Base-by-base conservation (phyloP, 139 green algal genomes). In the Bryopsis sp. region DNA sequence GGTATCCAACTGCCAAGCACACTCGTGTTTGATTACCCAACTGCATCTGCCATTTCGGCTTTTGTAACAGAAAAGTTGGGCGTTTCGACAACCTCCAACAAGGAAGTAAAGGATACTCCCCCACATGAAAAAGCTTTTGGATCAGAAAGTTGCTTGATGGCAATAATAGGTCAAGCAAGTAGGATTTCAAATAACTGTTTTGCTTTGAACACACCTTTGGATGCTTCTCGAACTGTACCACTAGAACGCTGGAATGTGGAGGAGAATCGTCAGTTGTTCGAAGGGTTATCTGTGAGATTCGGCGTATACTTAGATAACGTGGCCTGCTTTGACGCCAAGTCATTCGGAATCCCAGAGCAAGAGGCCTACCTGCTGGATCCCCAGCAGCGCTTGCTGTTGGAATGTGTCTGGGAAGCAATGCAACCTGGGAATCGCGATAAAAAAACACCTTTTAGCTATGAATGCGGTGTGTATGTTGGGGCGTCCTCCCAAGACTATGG, bases 1-100 rank as follows among this genome's bases (percentile, higher is more conserved):
- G 77, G 76, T 7, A 22, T 90, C 28, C 48, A 77, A 38, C 81
- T 95, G 54, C 86, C 90, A 3, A 63, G 58, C 36, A 96, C 90
- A 0, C 76, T 95, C 47, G 77, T 93, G 28, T 96, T 95, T 81
- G 90, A 96, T 75, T 95, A 92, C 78, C 90, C 90, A 32, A 80
- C 80, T 1, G 26, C 78, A 0, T 39, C 72, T 8, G 82, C 79
- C 26, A 63, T 86, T 1, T 36, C 39, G 8, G 48, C 50, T 1
- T 80, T 69, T 43, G 22, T 81, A 3, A 29, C 7, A 11, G 61
- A n/a, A 6, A n/a, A 36, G 7, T 36, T 64, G 26, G 63, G 31
- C 35, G 19, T 19, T 34, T 8, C 11, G 15, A 26, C 43, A 11
- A 11, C 43, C 11, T 50, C 43, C 11, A n/a, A n/a, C n/a, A n/a